phyloP scores from a whole-genome alignment of 1,284 basidiomycete species.

The Puccinia sorghi region DNA sequence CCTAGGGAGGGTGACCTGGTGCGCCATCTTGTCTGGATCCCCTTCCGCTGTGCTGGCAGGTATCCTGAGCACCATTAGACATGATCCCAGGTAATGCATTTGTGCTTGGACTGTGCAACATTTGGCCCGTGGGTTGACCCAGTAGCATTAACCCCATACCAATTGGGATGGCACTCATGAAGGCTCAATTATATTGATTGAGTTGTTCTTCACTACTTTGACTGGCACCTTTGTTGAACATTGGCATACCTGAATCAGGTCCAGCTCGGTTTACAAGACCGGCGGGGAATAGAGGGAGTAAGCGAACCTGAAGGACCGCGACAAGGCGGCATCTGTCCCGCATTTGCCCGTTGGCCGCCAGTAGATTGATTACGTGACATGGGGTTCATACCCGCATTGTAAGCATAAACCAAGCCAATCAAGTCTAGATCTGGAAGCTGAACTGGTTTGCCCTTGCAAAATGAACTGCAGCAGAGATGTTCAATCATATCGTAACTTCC shows the following conservation, averaged over 20 bases:
- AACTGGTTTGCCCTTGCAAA: slow-evolving; percentile 93
- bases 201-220: slow-evolving; percentile 45
- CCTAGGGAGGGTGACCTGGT: neutral
- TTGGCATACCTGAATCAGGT: slow-evolving; percentile 38
- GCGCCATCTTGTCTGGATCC: slow-evolving; percentile 32
- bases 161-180: slow-evolving; percentile 41
- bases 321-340: slow-evolving; percentile 14
- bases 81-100: slow-evolving; percentile 45
- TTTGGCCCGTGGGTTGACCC: slow-evolving; percentile 35
- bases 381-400: slow-evolving; percentile 18
- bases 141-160: slow-evolving; percentile 36
- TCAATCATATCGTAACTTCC: slow-evolving; percentile 96
- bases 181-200: slow-evolving; percentile 35
- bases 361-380: slow-evolving; percentile 48
- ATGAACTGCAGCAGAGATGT: slow-evolving; percentile 98
- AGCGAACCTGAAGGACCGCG: slow-evolving; percentile 44
- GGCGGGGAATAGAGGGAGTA: slow-evolving; percentile 32
- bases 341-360: slow-evolving; percentile 39
- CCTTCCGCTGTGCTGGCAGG: slow-evolving; percentile 36
- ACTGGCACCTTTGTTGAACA: slow-evolving; percentile 27
- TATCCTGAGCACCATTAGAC: slow-evolving; percentile 42
- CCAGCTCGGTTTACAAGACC: slow-evolving; percentile 31
- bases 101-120: slow-evolving; percentile 39
- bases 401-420: slow-evolving; percentile 67
- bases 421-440: slow-evolving; percentile 83